These are phyloP conservation scores for Eutrema japonicum DNA, from an alignment of 345 rosid species.

Conservation along the genomic window DNA sequence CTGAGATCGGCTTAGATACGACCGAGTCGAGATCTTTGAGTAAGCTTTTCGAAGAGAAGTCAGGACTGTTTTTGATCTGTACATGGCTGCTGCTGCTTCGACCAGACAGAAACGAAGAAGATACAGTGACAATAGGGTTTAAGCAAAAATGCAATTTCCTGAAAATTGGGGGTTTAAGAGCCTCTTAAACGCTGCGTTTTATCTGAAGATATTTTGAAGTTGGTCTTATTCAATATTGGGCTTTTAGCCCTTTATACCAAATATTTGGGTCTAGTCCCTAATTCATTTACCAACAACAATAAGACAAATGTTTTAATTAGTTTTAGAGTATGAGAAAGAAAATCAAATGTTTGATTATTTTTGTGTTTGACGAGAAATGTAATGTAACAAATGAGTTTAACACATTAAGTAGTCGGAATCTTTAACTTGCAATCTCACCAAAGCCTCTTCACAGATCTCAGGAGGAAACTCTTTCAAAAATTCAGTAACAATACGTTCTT, in stretches of 20 bases:
- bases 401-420: constrained; percentile 38
- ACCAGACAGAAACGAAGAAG: constrained; percentile 2
- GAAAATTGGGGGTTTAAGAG: constrained; percentile 11
- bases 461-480: constrained; percentile 63
- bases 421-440: constrained; percentile 48
- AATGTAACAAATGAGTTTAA: constrained; percentile 21
- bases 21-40: constrained; percentile 45
- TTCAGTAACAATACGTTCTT: constrained; percentile 55
- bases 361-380: too few species aligned
- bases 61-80: constrained; percentile 57
- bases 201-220: neutral
- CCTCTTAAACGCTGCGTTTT: constrained; percentile 15
- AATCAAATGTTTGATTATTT: too few species aligned
- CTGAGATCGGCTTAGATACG: constrained; percentile 50
- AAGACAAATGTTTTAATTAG: too few species aligned
- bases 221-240: neutral
- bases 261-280: neutral
- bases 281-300: too few species aligned
- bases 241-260: neutral
- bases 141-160: constrained; percentile 11
- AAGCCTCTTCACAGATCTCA: constrained; percentile 56
- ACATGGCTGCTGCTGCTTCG: constrained; percentile 50
- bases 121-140: constrained; percentile 28
- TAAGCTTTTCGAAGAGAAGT: constrained; percentile 48
- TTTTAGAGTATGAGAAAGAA: too few species aligned